Base-by-base conservation (phyloP, 768 basidiomycete genomes). In the Mycena indigotica region DNA sequence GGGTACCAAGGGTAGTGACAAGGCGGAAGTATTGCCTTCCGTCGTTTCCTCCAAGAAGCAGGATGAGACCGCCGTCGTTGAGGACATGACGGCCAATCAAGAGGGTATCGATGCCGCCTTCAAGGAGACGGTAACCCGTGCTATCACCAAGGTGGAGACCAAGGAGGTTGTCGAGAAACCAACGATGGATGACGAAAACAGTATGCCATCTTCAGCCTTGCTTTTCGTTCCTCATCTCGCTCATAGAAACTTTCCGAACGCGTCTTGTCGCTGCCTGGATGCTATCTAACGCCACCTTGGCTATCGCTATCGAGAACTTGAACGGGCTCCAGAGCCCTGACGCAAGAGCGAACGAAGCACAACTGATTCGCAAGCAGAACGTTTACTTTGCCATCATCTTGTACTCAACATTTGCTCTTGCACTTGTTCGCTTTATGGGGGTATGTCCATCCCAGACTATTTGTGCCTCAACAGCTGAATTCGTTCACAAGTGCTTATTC, bases 1-100 rank as follows among this genome's bases (percentile, higher is more conserved):
- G 94, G 94, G 94, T 74, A 96, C 94, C 10, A 95, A 95, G 75
- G 94, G 93, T 49, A 90, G 87, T 54, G 96, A 98, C 75, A 95
- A 95, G 72, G 95, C 88, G 6, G 92, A 94, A 61, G 85, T 86
- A 3, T 77, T 94, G 4, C 93, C 92, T 0, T 87, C 90, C 0
- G 81, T 93, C 51, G n/a, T n/a, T n/a, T 72, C 69, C 49, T 74
- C 74, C 23, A 71, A 71, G 57, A 84, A 84, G 13, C 84, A 88
- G 4, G 89, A 88, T 65, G 82, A 84, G 41, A 78, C 78, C 21
- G 83, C 81, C 1, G 84, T 90, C 13, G 89, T 93, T 10, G 90
- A 92, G 66, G 91, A 92, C 57, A 84, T 84, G 0, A 82, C 84
- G 55, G 80, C 83, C 62, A 80, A 81, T 26, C 88, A 88, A 67